A percentile compares a stretch with the other conserved stretches of the same genome.
Evolutionary conservation across 2,329 filamentous ascomycete genomes (phyloP).

Genomic region (Penicillium verrucosum): DNA sequence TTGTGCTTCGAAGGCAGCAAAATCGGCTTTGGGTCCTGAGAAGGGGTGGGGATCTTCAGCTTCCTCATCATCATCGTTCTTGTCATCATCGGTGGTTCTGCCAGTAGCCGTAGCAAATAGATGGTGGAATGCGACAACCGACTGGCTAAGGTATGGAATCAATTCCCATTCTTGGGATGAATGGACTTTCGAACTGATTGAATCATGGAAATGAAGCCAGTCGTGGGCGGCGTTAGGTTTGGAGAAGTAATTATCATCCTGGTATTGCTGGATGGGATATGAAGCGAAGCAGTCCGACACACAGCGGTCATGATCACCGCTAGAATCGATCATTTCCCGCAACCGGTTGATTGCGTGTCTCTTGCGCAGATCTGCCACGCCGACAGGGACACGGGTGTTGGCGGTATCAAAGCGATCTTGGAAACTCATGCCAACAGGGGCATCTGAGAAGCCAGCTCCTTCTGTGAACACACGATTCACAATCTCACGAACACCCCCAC

Average conservation of each 20-base stretch:
- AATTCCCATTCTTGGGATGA: slow-evolving; percentile 92
- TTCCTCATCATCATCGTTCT: slow-evolving; percentile 43
- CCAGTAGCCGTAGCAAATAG: slow-evolving; percentile 75
- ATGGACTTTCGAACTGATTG: slow-evolving; percentile 73
- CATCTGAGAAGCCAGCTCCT: slow-evolving; percentile 58
- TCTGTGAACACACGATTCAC: slow-evolving; percentile 65
- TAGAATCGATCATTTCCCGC: slow-evolving; percentile 61
- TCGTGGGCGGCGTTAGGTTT: slow-evolving; percentile 88
- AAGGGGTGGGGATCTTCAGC: slow-evolving; percentile 65
- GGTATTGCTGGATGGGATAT: slow-evolving; percentile 83
- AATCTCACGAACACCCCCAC: slow-evolving; percentile 62
- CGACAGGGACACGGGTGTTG: slow-evolving; percentile 40
- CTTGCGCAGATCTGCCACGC: slow-evolving; percentile 59
- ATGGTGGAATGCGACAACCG: slow-evolving; percentile 84
- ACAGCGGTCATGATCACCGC: slow-evolving; percentile 61
- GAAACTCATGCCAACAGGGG: slow-evolving; percentile 38
- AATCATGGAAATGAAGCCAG: slow-evolving; percentile 93
- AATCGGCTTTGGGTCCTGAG: slow-evolving; percentile 77
- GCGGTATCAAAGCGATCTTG: slow-evolving; percentile 32
- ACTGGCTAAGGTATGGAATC: slow-evolving; percentile 78
- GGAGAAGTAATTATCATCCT: slow-evolving; percentile 85
- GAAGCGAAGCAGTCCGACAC: slow-evolving; percentile 73
- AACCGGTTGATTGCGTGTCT: slow-evolving; percentile 57
- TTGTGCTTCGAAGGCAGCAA: slow-evolving; percentile 71
- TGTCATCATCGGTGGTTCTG: slow-evolving; percentile 47